These are phyloP conservation scores for Viola odorata DNA, from an alignment of 345 rosid genomes.

Conservation along the genomic window DNA sequence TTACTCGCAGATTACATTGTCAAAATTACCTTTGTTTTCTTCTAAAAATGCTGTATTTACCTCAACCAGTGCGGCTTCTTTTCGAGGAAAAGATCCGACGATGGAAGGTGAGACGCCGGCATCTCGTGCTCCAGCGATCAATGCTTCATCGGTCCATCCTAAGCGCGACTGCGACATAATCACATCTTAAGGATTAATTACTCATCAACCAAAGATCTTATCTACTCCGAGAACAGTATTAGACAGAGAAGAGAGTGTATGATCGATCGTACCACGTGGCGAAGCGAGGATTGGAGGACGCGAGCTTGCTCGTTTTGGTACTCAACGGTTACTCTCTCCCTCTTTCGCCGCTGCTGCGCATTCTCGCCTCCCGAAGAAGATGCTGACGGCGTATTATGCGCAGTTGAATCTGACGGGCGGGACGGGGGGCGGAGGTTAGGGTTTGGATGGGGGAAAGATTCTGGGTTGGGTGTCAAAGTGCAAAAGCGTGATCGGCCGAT, in stretches of 20 bases:
- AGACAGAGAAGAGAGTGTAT: no score
- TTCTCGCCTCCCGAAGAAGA: constrained; percentile 34
- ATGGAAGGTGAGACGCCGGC: constrained; percentile 82
- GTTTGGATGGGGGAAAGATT: constrained; percentile 14
- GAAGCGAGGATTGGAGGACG: constrained; percentile 70
- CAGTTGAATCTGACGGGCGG: no score
- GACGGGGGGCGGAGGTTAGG: constrained; percentile 8
- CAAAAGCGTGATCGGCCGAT: constrained; percentile 29
- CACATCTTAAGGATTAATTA: not conserved
- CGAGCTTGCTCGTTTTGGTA: constrained; percentile 75
- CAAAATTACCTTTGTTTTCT: not conserved
- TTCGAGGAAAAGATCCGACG: constrained; percentile 77
- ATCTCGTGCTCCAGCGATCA: constrained; percentile 93
- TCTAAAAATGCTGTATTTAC: constrained; percentile 20
- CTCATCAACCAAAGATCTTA: no score
- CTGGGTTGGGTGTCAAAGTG: constrained; percentile 17
- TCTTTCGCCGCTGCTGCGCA: constrained; percentile 27
- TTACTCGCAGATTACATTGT: not conserved
- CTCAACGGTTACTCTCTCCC: constrained; percentile 43
- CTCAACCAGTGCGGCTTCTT: constrained; percentile 91
- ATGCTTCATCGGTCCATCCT: constrained; percentile 87
- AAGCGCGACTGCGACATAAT: constrained; percentile 37
- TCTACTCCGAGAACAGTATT: no score
- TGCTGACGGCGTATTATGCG: constrained; percentile 13
- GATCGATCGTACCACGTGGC: constrained; percentile 55